A percentile compares a stretch with the other conserved stretches of the same genome.
Conservation (phyloP, 192 early-diverging fungal genomes). For the Podila epigama region DNA sequence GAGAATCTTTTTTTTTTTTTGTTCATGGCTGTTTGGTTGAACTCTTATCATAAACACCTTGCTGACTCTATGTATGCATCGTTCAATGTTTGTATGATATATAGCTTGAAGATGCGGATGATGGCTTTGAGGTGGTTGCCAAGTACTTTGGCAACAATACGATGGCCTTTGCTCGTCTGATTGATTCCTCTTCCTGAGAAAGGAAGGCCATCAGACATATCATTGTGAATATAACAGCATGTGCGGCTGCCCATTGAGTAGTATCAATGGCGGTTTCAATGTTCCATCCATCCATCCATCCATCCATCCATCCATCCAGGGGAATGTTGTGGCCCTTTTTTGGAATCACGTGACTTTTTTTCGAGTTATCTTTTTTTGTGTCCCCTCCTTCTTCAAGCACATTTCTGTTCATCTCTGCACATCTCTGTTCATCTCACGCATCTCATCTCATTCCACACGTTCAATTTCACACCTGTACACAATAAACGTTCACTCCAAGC, state of each 20-base stretch:
- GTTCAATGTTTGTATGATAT: conserved; percentile 3
- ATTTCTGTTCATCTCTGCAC: no score
- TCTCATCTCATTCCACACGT: neutral
- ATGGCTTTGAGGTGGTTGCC: conserved; percentile 89
- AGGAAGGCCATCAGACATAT: neutral
- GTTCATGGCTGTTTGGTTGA: neutral
- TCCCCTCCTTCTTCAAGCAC: no score
- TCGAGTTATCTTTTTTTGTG: no score
- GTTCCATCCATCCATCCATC: neutral
- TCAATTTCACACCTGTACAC: neutral
- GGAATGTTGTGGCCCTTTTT: no score
- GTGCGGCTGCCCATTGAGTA: neutral
- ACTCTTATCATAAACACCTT: no score
- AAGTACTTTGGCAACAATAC: conserved; percentile 92
- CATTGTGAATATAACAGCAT: neutral
- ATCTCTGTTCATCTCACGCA: neutral
- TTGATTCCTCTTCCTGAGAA: conserved; percentile 47
- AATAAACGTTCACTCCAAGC: no score
- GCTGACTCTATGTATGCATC: neutral
- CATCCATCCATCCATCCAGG: conserved; percentile 1
- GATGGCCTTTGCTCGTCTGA: conserved; percentile 67
- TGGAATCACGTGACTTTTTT: no score
- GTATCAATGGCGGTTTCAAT: neutral
- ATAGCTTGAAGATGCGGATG: conserved; percentile 78
- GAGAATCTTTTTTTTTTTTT: neutral